phyloP scores from a whole-genome alignment of 352 stramenopile species.

The Phytophthora pistaciae region DNA sequence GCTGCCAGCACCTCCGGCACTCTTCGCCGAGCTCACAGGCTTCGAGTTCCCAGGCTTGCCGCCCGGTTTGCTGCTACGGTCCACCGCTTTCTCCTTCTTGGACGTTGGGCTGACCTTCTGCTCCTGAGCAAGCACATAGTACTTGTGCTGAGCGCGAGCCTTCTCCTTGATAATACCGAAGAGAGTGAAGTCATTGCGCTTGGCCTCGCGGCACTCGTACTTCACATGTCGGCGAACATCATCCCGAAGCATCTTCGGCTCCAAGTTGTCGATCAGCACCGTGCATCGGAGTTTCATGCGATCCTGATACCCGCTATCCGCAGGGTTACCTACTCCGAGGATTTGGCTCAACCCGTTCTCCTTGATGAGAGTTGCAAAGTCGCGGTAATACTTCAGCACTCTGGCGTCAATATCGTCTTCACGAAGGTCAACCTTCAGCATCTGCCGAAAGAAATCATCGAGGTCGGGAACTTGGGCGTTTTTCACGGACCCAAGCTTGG shows the following conservation, averaged over 20 bases:
- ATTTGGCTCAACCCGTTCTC: conserved; percentile 4
- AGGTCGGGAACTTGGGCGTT: conserved; percentile 24
- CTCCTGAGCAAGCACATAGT: conserved; percentile 8
- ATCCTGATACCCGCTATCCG: background rate
- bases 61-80: conserved; percentile 1
- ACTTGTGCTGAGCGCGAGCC: conserved; percentile 8
- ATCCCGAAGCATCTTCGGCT: conserved; percentile 10
- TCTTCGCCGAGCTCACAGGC: no score
- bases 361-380: conserved; percentile 18
- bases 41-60: background rate
- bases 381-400: conserved; percentile 26
- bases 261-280: conserved; percentile 15
- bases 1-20: background rate
- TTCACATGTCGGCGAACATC: conserved; percentile 11
- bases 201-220: conserved; percentile 9
- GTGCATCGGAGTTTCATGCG: conserved; percentile 18
- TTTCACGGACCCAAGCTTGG: conserved; percentile 1
- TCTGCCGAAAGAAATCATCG: conserved; percentile 16
- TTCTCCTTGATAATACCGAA: conserved; percentile 27
- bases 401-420: conserved; percentile 20
- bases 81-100: conserved; percentile 12
- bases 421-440: conserved; percentile 22
- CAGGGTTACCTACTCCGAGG: conserved; percentile 3
- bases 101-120: conserved; percentile 6
- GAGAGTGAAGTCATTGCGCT: conserved; percentile 13